These are phyloP conservation scores for Colletotrichum cereale DNA, from an alignment of 2,329 filamentous ascomycete species.

Conservation along the genomic window DNA sequence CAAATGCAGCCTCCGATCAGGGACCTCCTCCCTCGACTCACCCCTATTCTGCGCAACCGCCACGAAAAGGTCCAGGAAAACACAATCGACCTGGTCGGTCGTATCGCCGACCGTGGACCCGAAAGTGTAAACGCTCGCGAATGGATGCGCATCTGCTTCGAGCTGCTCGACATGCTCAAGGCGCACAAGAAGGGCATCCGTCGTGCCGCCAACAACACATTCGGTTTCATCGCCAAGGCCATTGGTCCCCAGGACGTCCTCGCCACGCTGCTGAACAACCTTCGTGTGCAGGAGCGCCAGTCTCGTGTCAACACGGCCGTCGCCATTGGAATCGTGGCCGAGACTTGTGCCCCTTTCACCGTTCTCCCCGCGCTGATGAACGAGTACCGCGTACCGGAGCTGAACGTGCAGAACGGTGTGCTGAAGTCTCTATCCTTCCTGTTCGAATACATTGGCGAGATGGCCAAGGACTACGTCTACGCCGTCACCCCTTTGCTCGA, in stretches of 20 bases:
- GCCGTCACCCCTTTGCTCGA: conserved; percentile 96
- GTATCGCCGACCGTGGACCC: conserved; percentile 96
- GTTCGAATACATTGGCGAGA: conserved; percentile 99
- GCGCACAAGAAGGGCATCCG: conserved; percentile 99
- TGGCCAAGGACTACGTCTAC: conserved; percentile 99
- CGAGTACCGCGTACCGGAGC: conserved; percentile 96
- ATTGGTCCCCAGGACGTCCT: conserved; percentile 98
- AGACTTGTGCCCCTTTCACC: conserved; percentile 98
- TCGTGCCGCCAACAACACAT: conserved; percentile 98
- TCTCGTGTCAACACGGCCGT: conserved; percentile 98
- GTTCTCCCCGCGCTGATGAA: conserved; percentile 99
- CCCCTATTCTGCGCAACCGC: conserved; percentile 96
- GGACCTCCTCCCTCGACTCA: conserved; percentile 92
- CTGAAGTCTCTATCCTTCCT: conserved; percentile 97
- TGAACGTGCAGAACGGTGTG: conserved; percentile 99
- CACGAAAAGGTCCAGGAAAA: conserved; percentile 99
- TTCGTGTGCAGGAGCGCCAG: conserved; percentile 96
- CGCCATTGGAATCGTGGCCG: conserved; percentile 97
- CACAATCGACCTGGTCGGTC: conserved; percentile 96
- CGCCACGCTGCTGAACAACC: conserved; percentile 94
- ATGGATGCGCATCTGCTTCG: conserved; percentile 99
- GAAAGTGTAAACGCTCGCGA: conserved; percentile 97
- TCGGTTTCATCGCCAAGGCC: conserved; percentile 99
- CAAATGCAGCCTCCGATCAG: conserved; percentile 99
- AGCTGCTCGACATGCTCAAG: conserved; percentile 98